These are phyloP conservation scores for Ustilago tritici DNA, from an alignment of 1,284 basidiomycete genomes.

Conservation along the genomic window DNA sequence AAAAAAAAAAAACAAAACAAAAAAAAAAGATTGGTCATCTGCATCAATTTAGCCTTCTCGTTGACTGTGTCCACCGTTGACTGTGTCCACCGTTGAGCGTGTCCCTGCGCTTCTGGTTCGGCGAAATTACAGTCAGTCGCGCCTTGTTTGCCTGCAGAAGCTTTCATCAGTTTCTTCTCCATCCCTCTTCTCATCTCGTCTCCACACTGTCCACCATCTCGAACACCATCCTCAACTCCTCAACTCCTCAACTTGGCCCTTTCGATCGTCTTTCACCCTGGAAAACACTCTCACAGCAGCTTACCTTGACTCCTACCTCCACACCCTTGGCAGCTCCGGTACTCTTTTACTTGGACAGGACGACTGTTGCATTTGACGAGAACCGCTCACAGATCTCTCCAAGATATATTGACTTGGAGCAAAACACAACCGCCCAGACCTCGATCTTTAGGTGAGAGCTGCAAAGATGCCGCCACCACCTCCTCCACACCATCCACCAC, in stretches of 20 bases:
- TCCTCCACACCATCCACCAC: conserved; percentile 21
- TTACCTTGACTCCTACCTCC: neutral
- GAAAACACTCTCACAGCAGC: neutral
- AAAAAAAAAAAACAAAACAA: too few species aligned
- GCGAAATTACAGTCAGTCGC: conserved; percentile 28
- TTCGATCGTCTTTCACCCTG: neutral
- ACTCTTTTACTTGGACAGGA: neutral
- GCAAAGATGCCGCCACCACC: neutral
- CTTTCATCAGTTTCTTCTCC: conserved; percentile 8
- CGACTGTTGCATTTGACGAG: neutral
- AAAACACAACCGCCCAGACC: neutral
- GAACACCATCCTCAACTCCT: neutral
- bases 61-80: neutral
- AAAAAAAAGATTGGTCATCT: neutral
- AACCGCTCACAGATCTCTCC: neutral
- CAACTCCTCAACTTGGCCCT: neutral
- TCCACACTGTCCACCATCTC: conserved; percentile 12
- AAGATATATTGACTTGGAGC: neutral
- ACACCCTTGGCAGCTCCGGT: neutral
- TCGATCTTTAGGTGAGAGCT: neutral
- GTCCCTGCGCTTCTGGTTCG: neutral
- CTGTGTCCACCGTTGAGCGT: neutral
- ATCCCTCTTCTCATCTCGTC: conserved; percentile 1
- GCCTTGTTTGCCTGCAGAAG: conserved; percentile 4
- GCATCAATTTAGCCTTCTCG: neutral